Evolutionary conservation across 805 yeast genomes (phyloP), one percentile per base, ranked within the genome.

Genomic region (Candida berthetii): DNA sequence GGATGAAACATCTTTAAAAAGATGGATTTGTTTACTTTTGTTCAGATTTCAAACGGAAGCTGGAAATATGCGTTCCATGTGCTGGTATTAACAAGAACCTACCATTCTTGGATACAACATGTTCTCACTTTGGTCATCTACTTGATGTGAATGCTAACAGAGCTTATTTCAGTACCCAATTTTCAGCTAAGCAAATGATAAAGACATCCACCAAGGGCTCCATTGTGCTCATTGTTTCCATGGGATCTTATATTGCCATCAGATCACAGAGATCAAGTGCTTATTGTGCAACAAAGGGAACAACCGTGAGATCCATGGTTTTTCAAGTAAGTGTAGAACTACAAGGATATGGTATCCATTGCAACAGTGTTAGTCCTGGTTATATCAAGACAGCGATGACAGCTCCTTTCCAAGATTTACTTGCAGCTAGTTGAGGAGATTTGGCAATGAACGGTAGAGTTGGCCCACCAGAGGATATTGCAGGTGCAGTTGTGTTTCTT

Each of bases 341-440:
- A 24, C 27, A 28, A n/a, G 35, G 31, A 13, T 39, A 35, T 35
- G 42, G 42, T 19, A 53, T 13, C 27, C 61, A 78, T 52, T 77
- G 71, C 38, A 73, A 73, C 58, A 62, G 74, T n/a, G 64, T 73
- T 29, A 64, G 72, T 35, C 79, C 79, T 15, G 79, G 79, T 29
- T 73, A 73, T 52, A 67, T 71, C 36, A 66, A 66, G 37, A 70
- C 78, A n/a, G 75, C 69, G 35, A 66, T 73, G 31, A 55, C 61
- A 24, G 60, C 54, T 45, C 53, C 61, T 11, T 54, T 54, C 8
- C 39, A 42, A 27, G 46, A 43, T 9, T 46, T 55, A 20, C 52
- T 60, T 37, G 51, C 16, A 51, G 51, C 16, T 50, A 52, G 37
- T 62, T 65, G 68, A 57, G 55, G 54, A 42, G 42, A n/a, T 39